Base-by-base conservation (phyloP, 83 land plant genomes). In the Thuja plicata region DNA sequence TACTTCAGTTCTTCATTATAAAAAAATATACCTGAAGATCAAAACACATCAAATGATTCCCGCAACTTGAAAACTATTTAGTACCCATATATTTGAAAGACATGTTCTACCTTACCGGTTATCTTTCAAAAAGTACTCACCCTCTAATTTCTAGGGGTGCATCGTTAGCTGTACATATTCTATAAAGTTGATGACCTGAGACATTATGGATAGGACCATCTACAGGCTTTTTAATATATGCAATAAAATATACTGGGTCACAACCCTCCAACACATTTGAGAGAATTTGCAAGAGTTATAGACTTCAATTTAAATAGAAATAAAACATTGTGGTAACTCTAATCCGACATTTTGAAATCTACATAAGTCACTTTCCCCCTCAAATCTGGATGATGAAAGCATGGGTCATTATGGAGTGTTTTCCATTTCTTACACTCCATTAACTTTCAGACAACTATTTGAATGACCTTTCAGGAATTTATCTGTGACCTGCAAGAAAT, bases 391-490 rank as follows among this genome's bases (percentile, higher is more conserved):
- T 21, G n/a, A 80, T 80, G 55, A 52, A 41, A 80, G 5, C 52
- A 83, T 83, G 5, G 27, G 8, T 19, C 83, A 83, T 3, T 46
- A 24, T 24, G 27, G 35, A 54, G 34, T 2, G 13, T 34, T 34
- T 74, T 34, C 16, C 12, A 35, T 35, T 5, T 83, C 52, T 37
- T 81, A 76, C 76, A 88, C 43, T 32, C 96, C 95, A 92, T 92
- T 76, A 24, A 95, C 87, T 41, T 91, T 46, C 70, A 95, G 91
- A 41, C 34, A 5, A 2, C 89, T 41, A 84, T 95, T 95, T 62
- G 96, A 95, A 84, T 91, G 94, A 15, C 94, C 95, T 89, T 94
- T 57, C 32, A 94, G 71, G n/a, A 95, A 93, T 5, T 57, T 62
- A 86, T 89, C 62, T 32, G 93, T 94, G 19, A 95, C 89, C 96